These are phyloP conservation scores for Logfia minima DNA, from an alignment of 129 eudicot species.

Conservation along the genomic window DNA sequence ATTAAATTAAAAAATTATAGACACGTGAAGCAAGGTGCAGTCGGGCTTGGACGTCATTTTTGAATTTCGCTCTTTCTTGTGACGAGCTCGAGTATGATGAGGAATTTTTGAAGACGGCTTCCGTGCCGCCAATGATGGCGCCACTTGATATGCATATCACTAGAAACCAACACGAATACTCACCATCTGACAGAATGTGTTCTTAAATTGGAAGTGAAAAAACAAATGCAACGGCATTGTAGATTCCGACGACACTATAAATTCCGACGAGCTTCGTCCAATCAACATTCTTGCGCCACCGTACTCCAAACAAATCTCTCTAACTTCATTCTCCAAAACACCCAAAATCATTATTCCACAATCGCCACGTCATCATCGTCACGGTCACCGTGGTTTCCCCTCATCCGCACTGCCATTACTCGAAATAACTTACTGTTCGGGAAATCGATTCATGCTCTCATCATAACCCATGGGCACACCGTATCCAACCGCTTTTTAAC, in stretches of 20 bases:
- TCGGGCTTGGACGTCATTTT: too few species aligned
- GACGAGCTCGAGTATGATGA: too few species aligned
- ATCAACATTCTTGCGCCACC: not conserved
- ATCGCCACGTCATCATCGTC: slow-evolving; percentile 28
- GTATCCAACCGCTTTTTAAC: slow-evolving; percentile 29
- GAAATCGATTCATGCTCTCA: slow-evolving; percentile 33
- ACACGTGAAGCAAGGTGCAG: too few species aligned
- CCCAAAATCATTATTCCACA: not conserved
- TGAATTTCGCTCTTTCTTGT: too few species aligned
- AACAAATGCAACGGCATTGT: slow-evolving; percentile 20
- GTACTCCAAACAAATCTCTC: not conserved
- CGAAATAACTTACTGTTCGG: slow-evolving; percentile 34
- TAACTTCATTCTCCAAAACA: not conserved
- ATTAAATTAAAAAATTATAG: too few species aligned
- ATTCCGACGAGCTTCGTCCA: slow-evolving; percentile 18
- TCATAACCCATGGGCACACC: slow-evolving; percentile 34
- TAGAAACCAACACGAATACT: not conserved
- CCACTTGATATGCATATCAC: too few species aligned
- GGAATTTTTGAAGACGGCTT: too few species aligned
- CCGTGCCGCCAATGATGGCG: too few species aligned
- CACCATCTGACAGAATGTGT: not conserved
- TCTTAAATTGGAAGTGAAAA: not conserved
- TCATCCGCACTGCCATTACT: slow-evolving; percentile 41
- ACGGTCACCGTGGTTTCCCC: slow-evolving; percentile 42
- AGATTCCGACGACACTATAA: not conserved